Evolutionary conservation across 2,329 filamentous ascomycete species (phyloP), one percentile per base, ranked within the genome.

Genomic region (Pestalotiopsis fici): DNA sequence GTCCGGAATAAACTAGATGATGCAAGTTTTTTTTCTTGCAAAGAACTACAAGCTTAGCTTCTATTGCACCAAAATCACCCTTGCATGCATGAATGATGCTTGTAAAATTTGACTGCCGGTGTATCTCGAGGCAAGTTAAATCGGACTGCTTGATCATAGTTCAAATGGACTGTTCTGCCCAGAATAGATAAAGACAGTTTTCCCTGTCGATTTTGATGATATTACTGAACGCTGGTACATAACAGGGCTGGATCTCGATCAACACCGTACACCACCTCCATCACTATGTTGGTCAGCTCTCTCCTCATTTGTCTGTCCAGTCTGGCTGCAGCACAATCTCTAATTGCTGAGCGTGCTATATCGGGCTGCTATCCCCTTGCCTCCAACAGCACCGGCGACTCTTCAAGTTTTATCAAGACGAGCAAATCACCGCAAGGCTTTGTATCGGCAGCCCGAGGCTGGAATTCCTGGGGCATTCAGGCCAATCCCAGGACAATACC

Each of bases 381-480:
- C 3, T 15, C 18, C 43, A 50, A 23, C 43, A 50, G 43, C 18
- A 50, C 43, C n/a, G 43, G 43, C 1, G 43, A 50, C 9, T 50
- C 43, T 21, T 21, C n/a, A 7, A 50, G 2, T 23, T 9, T 50
- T 3, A 50, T 11, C 6, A 50, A 50, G 43, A 50, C 43, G 18
- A 21, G 18, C 43, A 50, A 18, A 21, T 59, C 56, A 50, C 43
- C 43, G 7, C 43, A 74, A 25, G 73, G 72, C 47, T 74, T 74
- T 60, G 65, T 54, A 23, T 54, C 57, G 50, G 57, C 71, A 21
- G 60, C 71, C 2, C 59, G 67, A 55, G 73, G 73, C 15, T 75
- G 74, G 74, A 76, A 74, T 47, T 72, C 73, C 3, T 75, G 70
- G 35, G 73, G 69, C 11, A 66, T 74, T 31, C 73, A 75, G 59